Base-by-base conservation (phyloP, 306 rosid species). In the Datisca glomerata region DNA sequence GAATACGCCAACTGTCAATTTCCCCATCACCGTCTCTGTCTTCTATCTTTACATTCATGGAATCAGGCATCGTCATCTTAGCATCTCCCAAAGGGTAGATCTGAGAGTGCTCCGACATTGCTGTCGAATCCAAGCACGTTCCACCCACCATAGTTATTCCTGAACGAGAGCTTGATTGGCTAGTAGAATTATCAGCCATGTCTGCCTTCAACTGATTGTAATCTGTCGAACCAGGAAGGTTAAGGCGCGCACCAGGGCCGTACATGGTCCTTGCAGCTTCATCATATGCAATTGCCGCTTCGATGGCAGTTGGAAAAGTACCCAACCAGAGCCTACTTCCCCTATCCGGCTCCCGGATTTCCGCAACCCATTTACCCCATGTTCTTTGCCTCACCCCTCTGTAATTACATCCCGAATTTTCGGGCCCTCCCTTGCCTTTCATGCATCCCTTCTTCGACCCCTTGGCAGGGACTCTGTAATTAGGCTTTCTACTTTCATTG, bases 391-490 rank as follows among this genome's bases (percentile, higher is more conserved):
- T 63, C 23, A 76, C 84, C 17, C 84, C 84, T 45, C 84, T 71
- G 60, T 60, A 71, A 7, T 64, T 76, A 61, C 69, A 67, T 46
- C 48, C 8, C 3, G 67, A 57, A 10, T 76, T 76, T 32, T 76
- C 70, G 1, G 84, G 84, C 35, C 84, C 84, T 25, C 84, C 84
- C 32, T 76, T 76, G 7, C 84, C 84, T 46, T 67, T 71, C 84
- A 76, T 76, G 40, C 84, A 76, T 18, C 84, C 84, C 62, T 76
- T 76, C 73, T 71, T 76, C 1, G 84, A 76, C 21, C 84, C 84
- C 38, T 60, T 64, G 5, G 79, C 84, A 0, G 79, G 79, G 1
- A 65, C 76, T 45, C 55, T 71, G 0, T 64, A 57, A 24, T 21
- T 58, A 6, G 57, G 49, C 37, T 38, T 71, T 41, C 39, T 39